These are phyloP conservation scores for Venturia oleaginea DNA, from an alignment of 2,329 filamentous ascomycete genomes.

Conservation along the genomic window DNA sequence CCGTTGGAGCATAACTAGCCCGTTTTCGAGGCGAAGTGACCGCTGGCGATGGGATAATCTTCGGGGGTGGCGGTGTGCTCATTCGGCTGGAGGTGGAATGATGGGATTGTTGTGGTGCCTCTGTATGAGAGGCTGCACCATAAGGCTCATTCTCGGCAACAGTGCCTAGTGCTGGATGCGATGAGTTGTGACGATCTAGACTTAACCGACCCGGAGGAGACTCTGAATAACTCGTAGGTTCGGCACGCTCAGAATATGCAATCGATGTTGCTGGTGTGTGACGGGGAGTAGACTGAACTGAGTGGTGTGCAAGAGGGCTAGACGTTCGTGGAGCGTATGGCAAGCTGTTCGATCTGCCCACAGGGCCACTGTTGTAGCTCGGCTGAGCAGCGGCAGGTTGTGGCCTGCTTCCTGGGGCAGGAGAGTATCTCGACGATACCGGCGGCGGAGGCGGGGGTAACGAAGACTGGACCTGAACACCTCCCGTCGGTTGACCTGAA, in stretches of 20 bases:
- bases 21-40: conserved; percentile 32
- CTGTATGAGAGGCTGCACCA: not conserved
- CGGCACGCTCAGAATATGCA: not conserved
- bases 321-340: conserved; percentile 53
- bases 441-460: conserved; percentile 24
- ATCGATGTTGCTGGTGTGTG: not conserved
- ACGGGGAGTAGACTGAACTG: conserved; percentile 18
- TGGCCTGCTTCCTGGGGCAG: conserved; percentile 25
- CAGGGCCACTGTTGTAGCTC: conserved; percentile 17
- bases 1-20: conserved; percentile 10
- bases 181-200: not conserved
- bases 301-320: conserved; percentile 51
- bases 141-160: conserved; percentile 10
- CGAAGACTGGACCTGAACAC: not conserved
- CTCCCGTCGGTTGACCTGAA: not conserved
- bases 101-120: not conserved
- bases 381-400: conserved; percentile 9
- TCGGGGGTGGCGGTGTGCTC: conserved; percentile 18
- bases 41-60: conserved; percentile 25
- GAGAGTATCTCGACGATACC: conserved; percentile 32
- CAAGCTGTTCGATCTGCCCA: conserved; percentile 19
- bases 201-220: not conserved
- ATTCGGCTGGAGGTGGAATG: not conserved
- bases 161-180: conserved; percentile 10
- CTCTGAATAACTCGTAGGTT: not conserved